phyloP scores from a whole-genome alignment of 768 basidiomycete genomes.

The Neoboletus brunneissimus region DNA sequence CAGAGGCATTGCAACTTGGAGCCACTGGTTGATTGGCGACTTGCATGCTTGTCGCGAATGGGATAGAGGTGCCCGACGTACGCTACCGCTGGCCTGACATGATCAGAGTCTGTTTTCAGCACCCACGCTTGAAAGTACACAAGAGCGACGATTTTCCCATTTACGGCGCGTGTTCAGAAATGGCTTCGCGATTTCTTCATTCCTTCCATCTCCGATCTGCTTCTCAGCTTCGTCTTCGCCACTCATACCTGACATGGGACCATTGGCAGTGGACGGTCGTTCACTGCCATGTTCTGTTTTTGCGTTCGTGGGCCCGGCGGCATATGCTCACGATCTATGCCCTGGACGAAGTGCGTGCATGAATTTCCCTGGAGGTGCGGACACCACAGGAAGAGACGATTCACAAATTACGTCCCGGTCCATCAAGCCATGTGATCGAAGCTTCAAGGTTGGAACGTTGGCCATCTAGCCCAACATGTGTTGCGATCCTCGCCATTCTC shows the following conservation, averaged over 20 bases:
- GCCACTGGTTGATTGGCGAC: background rate
- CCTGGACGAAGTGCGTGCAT: background rate
- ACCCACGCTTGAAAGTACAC: too few relatives aligned
- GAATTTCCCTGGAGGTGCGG: background rate
- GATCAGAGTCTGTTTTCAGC: too few relatives aligned
- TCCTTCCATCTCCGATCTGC: constrained; percentile 25
- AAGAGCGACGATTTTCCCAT: background rate
- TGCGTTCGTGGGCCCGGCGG: constrained; percentile 1
- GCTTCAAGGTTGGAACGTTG: constrained; percentile 1
- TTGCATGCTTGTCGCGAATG: background rate
- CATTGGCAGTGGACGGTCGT: constrained; percentile 6
- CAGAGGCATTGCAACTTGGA: background rate
- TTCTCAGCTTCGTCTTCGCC: constrained; percentile 22
- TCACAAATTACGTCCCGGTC: constrained; percentile 11
- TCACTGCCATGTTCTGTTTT: background rate
- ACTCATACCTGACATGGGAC: constrained; percentile 16
- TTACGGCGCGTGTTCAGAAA: constrained; percentile 1
- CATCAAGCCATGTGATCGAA: constrained; percentile 11
- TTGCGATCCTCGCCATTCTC: constrained; percentile 8
- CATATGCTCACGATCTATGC: background rate
- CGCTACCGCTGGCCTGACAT: background rate
- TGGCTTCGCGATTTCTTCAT: background rate
- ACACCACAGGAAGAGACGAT: background rate
- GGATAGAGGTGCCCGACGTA: background rate
- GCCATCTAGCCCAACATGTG: background rate